Evolutionary conservation across 768 basidiomycete genomes (phyloP).

Genomic region (Leccinum incarnatum): DNA sequence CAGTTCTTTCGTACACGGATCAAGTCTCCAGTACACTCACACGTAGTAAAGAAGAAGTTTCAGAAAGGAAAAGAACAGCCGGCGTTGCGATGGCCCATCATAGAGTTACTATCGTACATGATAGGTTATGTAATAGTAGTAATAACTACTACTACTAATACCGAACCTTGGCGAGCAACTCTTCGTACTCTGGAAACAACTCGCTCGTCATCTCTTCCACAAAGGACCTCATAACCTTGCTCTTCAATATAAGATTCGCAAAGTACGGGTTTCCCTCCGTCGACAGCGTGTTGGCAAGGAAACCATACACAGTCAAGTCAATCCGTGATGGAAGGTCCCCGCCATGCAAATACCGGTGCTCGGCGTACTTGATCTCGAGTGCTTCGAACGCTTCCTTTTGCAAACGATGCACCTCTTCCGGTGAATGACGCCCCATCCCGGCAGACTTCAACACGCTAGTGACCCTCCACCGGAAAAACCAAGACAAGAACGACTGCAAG

Average conservation of each 20-base stretch:
- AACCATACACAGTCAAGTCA: constrained; percentile 30
- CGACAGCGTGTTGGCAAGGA: constrained; percentile 30
- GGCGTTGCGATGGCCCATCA: constrained; percentile 16
- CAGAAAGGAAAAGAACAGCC: background rate
- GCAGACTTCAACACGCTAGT: constrained; percentile 14
- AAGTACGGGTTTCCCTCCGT: constrained; percentile 28
- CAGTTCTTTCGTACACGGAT: no score
- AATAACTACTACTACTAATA: background rate
- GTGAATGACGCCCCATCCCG: constrained; percentile 34
- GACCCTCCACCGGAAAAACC: constrained; percentile 23
- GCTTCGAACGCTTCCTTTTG: constrained; percentile 31
- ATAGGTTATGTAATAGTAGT: background rate
- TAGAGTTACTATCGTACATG: background rate
- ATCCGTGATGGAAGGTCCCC: constrained; percentile 25
- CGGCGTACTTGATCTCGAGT: constrained; percentile 28
- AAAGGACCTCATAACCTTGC: constrained; percentile 18
- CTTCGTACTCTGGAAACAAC: constrained; percentile 29
- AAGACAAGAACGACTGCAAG: constrained; percentile 22
- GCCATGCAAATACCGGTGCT: constrained; percentile 26
- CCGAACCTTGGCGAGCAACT: constrained; percentile 12
- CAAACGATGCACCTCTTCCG: constrained; percentile 30
- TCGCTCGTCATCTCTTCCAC: constrained; percentile 23
- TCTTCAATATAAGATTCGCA: constrained; percentile 19
- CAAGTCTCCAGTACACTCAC: constrained; percentile 8
- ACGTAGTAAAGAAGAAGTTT: background rate